These are phyloP conservation scores for Kurtzmaniella quercitrusa DNA, from an alignment of 1,139 yeast genomes.

Conservation along the genomic window DNA sequence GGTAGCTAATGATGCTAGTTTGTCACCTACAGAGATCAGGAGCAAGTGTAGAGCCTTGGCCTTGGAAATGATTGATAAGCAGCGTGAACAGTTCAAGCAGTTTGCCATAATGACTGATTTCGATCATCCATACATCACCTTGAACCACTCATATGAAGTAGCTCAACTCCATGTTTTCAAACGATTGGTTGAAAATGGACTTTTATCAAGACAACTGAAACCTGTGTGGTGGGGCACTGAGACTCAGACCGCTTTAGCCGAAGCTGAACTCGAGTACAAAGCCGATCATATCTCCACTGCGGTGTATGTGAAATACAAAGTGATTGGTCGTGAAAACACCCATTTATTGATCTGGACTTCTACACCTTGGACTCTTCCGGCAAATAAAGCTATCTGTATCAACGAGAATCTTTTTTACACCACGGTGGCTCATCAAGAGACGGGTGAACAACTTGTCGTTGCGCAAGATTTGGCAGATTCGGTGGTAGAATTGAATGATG, in stretches of 20 bases:
- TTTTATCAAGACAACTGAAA: conserved; percentile 78
- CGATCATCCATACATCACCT: conserved; percentile 65
- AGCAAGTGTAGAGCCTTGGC: conserved; percentile 69
- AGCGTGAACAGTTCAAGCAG: conserved; percentile 57
- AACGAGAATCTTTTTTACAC: conserved; percentile 59
- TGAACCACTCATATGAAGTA: conserved; percentile 66
- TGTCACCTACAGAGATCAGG: conserved; percentile 46
- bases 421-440: conserved; percentile 33
- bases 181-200: conserved; percentile 58
- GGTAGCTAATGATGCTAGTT: conserved; percentile 32
- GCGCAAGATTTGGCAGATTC: conserved; percentile 40
- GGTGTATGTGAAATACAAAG: conserved; percentile 66
- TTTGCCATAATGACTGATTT: conserved; percentile 87
- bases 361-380: conserved; percentile 95
- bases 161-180: conserved; percentile 71
- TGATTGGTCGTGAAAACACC: conserved; percentile 13
- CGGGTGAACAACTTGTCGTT: conserved; percentile 45
- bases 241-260: conserved; percentile 91
- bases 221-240: conserved; percentile 99
- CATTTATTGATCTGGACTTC: conserved; percentile 82
- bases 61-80: conserved; percentile 54
- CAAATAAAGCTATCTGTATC: conserved; percentile 80
- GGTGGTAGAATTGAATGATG: conserved; percentile 21
- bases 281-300: conserved; percentile 70
- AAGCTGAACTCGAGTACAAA: conserved; percentile 89